Evolutionary conservation across 129 eudicot genomes (phyloP), one percentile per base, ranked within the genome.

Genomic region (Lactuca saligna): DNA sequence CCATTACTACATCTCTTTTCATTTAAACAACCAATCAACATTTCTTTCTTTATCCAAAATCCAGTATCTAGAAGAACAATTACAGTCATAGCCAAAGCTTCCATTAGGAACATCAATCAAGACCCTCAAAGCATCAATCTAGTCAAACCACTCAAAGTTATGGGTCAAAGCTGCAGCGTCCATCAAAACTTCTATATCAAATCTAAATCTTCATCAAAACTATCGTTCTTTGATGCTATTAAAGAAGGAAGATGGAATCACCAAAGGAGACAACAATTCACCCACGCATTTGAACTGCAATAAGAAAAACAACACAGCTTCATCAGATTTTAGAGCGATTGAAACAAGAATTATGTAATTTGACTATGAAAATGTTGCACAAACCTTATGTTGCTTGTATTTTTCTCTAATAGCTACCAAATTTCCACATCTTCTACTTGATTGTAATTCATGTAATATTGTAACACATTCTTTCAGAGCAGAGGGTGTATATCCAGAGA

Each of bases 311-410:
- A 20, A 57, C 6, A 16, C 37, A 31, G 14, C 53, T 34, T 54
- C 14, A 38, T 63, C 58, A 69, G 68, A 46, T 48, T 13, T 51
- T 29, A 34, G 5, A 72, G 56, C 42, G 3, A 57, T 56, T 4
- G 7, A 31, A 57, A 67, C 74, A 67, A 61, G 2, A 59, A 17
- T 11, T 0, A 55, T 17, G 38, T 14, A 65, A 13, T 12, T 14
- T 7, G 46, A 10, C 6, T 14, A n/a, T 48, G 33, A 0, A 10
- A 29, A 61, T 69, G 68, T 69, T 46, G 29, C 35, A 60, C 51
- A 61, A 81, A 86, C 97, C 97, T 84, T 80, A 66, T 86, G 87
- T 15, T 88, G 85, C 33, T 76, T 82, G 83, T 86, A 91, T 57
- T 88, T 91, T 48, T 85, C 90, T 74, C 88, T 82, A 49, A 91